Conservation (phyloP, 768 basidiomycete genomes). For the Omphalotus guepiniiformis region DNA sequence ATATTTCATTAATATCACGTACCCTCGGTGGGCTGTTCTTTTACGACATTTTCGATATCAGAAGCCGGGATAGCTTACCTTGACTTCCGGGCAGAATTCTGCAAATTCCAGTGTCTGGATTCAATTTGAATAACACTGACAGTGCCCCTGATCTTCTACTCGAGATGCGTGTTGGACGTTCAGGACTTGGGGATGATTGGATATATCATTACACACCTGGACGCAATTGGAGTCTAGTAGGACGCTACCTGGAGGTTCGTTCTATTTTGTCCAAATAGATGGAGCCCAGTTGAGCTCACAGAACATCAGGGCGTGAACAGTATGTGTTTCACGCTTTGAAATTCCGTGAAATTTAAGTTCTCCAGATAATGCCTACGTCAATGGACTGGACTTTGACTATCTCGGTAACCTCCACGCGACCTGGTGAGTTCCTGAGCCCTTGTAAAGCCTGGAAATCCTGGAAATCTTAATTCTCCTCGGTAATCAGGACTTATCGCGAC, state of each 20-base stretch:
- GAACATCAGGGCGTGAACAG: conserved; percentile 30
- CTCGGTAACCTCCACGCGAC: conserved; percentile 24
- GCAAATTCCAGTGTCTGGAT: background rate
- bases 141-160: conserved; percentile 25
- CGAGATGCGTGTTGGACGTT: conserved; percentile 30
- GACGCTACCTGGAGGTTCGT: conserved; percentile 29
- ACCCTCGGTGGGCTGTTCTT: conserved; percentile 27
- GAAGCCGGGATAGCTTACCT: too few species aligned
- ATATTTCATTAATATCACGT: conserved; percentile 32
- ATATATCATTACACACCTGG: conserved; percentile 28
- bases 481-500: conserved; percentile 32
- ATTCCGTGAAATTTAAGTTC: background rate
- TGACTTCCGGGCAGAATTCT: too few species aligned
- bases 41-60: conserved; percentile 1
- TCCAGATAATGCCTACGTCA: conserved; percentile 35
- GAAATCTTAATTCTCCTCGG: background rate
- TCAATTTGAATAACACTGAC: too few species aligned
- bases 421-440: conserved; percentile 18
- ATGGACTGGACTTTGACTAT: conserved; percentile 31
- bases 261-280: background rate
- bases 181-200: conserved; percentile 35
- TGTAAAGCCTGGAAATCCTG: background rate
- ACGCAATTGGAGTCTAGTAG: conserved; percentile 25
- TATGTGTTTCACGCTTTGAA: conserved; percentile 8
- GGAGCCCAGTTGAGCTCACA: background rate